Conservation (phyloP, 257 asterid species). For the Nicotiana obtusifolia region DNA sequence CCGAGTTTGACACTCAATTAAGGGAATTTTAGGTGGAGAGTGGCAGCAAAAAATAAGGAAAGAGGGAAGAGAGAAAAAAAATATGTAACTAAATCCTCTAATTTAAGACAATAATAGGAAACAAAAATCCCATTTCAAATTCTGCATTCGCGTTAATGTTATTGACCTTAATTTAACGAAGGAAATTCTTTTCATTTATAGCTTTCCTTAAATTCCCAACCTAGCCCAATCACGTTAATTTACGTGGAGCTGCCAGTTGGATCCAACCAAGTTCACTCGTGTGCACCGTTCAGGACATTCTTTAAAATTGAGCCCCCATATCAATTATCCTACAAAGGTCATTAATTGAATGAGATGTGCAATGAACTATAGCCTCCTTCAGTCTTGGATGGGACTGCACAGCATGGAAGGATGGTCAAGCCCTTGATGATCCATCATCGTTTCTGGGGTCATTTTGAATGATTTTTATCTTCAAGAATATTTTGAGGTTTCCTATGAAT, state of each 20-base stretch:
- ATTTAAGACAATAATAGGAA: too few relatives aligned
- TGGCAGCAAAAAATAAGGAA: too few relatives aligned
- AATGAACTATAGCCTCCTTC: neutral
- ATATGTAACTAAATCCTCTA: too few relatives aligned
- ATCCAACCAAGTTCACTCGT: neutral
- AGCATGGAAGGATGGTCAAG: neutral
- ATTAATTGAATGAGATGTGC: neutral
- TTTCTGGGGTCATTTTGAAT: neutral
- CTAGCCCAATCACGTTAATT: neutral
- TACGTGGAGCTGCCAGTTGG: neutral
- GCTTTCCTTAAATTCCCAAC: neutral
- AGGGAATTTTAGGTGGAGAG: too few relatives aligned
- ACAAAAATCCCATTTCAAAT: too few relatives aligned
- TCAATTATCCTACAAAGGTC: neutral
- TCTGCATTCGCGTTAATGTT: too few relatives aligned
- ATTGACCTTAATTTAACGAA: too few relatives aligned
- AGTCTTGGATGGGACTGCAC: neutral
- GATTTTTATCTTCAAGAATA: neutral
- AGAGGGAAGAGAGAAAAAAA: too few relatives aligned
- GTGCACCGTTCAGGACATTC: neutral
- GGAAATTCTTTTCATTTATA: neutral
- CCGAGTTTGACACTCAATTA: too few relatives aligned
- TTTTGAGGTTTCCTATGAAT: neutral
- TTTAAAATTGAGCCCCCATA: neutral
- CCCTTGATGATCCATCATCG: neutral